Evolutionary conservation across 192 early-diverging fungal species (phyloP), one percentile per base, ranked within the genome.

Genomic region (Rhizoclosmatium sp.): DNA sequence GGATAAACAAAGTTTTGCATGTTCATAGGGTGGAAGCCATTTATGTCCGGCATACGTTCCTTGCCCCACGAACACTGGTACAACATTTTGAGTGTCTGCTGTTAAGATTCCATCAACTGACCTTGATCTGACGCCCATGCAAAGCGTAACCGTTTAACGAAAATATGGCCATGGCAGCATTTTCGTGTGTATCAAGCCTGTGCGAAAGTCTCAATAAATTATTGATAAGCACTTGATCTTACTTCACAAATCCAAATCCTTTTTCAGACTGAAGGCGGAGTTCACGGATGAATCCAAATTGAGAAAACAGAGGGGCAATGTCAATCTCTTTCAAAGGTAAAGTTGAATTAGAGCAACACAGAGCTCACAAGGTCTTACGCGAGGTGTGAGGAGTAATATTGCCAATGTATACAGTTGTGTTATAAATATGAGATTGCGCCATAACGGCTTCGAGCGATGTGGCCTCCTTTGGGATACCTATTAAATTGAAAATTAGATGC

Each of bases 231-330:
- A 49, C n/a, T 16, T 14, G 66, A 74, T 16, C 86, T 71, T 82
- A 92, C 91, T 94, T 95, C 75, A 96, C 88, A 85, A 97, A 97
- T 9, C 93, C 95, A 80, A 93, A 97, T 14, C 96, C 96, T 76
- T 94, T 93, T 60, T 96, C 96, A n/a, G 89, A 87, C 82, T 96
- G 95, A 79, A 97, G 80, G 61, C 93, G 91, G 59, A 96, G 80
- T 75, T 96, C 95, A 21, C 91, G 83, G 42, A 95, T 88, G 78
- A 85, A 92, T 7, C 96, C 96, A 80, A 86, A 96, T 39, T 82
- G 83, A 78, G 93, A 91, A 87, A 97, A 95, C 76, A 89, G 91
- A 39, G 86, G 87, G 45, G 89, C 79, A 80, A 93, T 85, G 77
- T 93, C 94, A 64, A 90, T 84, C 77, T 93, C 91, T 88, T 59